Evolutionary conservation across 805 yeast species (phyloP).

Genomic region (Schwanniomyces polymorphus): DNA sequence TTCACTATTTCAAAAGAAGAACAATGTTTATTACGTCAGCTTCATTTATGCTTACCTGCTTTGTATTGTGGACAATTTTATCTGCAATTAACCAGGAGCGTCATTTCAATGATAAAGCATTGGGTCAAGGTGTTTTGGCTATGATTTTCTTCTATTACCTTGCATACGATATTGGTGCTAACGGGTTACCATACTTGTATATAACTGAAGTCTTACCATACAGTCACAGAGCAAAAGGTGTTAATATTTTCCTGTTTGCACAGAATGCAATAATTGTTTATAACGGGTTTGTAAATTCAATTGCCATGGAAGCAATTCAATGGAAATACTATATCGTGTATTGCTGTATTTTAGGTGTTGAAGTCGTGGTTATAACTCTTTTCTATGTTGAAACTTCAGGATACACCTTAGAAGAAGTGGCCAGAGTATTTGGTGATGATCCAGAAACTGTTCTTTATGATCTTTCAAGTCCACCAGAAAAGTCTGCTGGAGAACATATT

Average conservation of each 20-base stretch:
- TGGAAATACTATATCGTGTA: conserved; percentile 48
- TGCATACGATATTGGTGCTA: conserved; percentile 14
- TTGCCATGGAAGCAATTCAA: conserved; percentile 41
- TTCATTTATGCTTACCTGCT: conserved; percentile 7
- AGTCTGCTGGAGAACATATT: neutral
- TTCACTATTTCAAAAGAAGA: conserved; percentile 23
- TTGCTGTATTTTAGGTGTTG: conserved; percentile 29
- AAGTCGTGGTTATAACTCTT: conserved; percentile 27
- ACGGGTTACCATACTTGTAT: conserved; percentile 48
- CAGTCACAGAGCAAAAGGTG: conserved; percentile 43
- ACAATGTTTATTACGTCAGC: conserved; percentile 22
- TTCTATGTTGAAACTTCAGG: conserved; percentile 46
- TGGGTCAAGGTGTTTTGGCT: conserved; percentile 22
- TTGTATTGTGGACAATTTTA: conserved; percentile 22
- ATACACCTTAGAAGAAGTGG: conserved; percentile 40
- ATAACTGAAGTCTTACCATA: conserved; percentile 43
- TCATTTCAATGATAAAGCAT: conserved; percentile 7
- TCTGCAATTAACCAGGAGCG: conserved; percentile 21
- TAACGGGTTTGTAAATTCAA: conserved; percentile 31
- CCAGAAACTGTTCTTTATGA: neutral
- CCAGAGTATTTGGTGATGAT: neutral
- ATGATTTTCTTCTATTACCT: conserved; percentile 23
- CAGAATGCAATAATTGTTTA: conserved; percentile 21
- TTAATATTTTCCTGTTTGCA: conserved; percentile 26
- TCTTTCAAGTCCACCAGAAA: neutral